Evolutionary conservation across 2,329 filamentous ascomycete species (phyloP).

Genomic region (Tolypocladium cylindrosporum): DNA sequence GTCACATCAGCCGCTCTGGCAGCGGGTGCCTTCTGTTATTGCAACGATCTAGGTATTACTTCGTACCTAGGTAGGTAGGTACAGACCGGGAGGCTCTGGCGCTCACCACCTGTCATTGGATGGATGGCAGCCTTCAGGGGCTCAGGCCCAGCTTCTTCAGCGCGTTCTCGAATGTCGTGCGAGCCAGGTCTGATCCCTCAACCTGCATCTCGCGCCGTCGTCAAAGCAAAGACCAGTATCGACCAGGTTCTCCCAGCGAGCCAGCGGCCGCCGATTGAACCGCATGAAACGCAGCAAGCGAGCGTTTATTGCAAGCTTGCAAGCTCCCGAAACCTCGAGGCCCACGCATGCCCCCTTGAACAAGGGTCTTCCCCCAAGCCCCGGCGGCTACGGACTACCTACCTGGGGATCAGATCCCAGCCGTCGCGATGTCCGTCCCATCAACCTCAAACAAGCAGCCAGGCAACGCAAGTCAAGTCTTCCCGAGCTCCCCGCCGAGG

Average conservation of each 20-base stretch:
- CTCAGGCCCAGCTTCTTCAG: neutral
- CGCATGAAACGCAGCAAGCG: neutral
- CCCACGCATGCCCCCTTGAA: neutral
- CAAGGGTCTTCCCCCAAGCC: neutral
- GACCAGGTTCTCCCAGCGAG: neutral
- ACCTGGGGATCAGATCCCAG: constrained; percentile 30
- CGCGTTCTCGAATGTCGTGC: neutral
- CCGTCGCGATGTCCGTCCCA: constrained; percentile 23
- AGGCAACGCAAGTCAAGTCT: neutral
- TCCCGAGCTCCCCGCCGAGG: neutral
- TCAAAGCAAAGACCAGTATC: neutral
- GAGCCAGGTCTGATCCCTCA: neutral
- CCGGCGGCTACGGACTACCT: neutral
- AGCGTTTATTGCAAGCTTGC: neutral
- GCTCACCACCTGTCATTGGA: neutral
- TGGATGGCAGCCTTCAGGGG: neutral
- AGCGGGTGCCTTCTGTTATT: neutral
- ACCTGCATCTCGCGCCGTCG: neutral
- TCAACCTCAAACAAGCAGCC: constrained; percentile 40
- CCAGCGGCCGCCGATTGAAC: neutral
- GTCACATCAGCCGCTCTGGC: neutral
- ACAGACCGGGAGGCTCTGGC: too few species aligned
- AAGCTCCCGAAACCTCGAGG: neutral
- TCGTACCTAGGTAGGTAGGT: too few species aligned
- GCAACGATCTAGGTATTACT: too few species aligned